phyloP scores from a whole-genome alignment of 2,329 filamentous ascomycete genomes.

The Chaetomiaceae sp. region DNA sequence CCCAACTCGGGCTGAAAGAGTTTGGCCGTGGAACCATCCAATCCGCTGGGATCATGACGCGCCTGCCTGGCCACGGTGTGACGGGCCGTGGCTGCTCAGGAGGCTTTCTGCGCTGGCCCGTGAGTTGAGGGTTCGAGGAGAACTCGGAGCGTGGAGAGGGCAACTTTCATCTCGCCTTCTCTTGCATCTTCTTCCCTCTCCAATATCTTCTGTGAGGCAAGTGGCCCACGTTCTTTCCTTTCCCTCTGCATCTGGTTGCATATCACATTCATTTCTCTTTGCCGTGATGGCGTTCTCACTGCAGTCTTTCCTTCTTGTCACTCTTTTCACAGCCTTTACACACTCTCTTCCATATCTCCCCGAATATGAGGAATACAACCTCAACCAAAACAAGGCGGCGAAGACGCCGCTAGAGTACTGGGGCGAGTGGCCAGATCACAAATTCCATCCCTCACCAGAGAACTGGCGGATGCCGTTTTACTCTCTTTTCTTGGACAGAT shows the following conservation, averaged over 20 bases:
- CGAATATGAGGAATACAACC: constrained; percentile 42
- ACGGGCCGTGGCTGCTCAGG: neutral
- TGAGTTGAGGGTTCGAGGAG: neutral
- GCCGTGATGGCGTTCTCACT: constrained; percentile 9
- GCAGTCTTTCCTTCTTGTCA: constrained; percentile 12
- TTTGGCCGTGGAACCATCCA: neutral
- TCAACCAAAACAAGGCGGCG: constrained; percentile 56
- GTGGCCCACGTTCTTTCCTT: constrained; percentile 7
- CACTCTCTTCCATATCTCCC: constrained; percentile 16
- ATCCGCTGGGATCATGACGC: neutral
- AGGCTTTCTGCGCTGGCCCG: neutral
- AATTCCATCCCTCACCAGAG: constrained; percentile 50
- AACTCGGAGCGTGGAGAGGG: neutral
- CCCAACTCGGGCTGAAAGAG: neutral
- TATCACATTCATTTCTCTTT: neutral
- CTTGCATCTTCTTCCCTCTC: constrained; percentile 2
- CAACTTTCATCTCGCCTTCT: neutral
- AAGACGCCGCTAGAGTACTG: constrained; percentile 52
- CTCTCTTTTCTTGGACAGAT: constrained; percentile 59
- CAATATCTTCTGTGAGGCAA: constrained; percentile 4
- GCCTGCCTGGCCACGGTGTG: neutral
- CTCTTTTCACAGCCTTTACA: constrained; percentile 11
- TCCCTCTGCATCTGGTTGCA: neutral
- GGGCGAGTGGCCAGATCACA: constrained; percentile 50
- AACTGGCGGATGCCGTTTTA: constrained; percentile 65